phyloP scores from a whole-genome alignment of 129 eudicot species.

The Lactuca saligna region DNA sequence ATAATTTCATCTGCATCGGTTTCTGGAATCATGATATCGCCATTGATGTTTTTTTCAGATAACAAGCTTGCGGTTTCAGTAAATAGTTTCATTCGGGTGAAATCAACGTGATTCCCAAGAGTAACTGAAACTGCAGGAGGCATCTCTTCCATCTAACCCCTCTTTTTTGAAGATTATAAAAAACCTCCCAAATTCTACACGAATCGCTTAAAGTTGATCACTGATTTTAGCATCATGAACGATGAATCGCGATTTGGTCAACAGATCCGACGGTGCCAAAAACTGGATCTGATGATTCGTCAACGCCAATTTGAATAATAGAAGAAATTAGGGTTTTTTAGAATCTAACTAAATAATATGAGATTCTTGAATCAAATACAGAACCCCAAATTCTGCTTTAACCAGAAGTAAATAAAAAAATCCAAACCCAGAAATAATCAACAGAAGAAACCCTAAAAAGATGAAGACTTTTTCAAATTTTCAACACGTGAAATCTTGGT shows the following conservation, averaged over 20 bases:
- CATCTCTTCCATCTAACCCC: constrained; percentile 65
- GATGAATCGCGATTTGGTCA: constrained; percentile 5
- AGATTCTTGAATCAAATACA: constrained; percentile 23
- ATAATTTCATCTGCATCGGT: constrained; percentile 53
- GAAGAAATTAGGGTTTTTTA: constrained; percentile 23
- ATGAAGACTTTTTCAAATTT: constrained; percentile 33
- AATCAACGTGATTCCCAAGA: constrained; percentile 46
- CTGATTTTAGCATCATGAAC: constrained; percentile 12
- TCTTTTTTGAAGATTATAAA: constrained; percentile 3
- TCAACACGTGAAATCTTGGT: constrained; percentile 31
- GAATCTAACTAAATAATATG: constrained; percentile 10
- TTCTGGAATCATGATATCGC: constrained; percentile 46
- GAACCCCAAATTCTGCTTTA: constrained; percentile 29
- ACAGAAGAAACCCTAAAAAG: constrained; percentile 43
- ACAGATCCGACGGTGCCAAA: constrained; percentile 41
- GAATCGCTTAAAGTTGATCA: constrained; percentile 15
- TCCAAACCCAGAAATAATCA: constrained; percentile 42
- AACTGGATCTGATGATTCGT: constrained; percentile 35
- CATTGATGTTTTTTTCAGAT: constrained; percentile 30
- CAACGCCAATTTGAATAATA: constrained; percentile 21
- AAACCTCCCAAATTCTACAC: constrained; percentile 12
- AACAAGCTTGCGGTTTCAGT: constrained; percentile 54
- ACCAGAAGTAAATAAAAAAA: constrained; percentile 24
- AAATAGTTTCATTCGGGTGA: constrained; percentile 50
- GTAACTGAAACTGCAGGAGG: constrained; percentile 64